Conservation (phyloP, 2,329 filamentous ascomycete genomes). For the Podosphaera xanthii region DNA sequence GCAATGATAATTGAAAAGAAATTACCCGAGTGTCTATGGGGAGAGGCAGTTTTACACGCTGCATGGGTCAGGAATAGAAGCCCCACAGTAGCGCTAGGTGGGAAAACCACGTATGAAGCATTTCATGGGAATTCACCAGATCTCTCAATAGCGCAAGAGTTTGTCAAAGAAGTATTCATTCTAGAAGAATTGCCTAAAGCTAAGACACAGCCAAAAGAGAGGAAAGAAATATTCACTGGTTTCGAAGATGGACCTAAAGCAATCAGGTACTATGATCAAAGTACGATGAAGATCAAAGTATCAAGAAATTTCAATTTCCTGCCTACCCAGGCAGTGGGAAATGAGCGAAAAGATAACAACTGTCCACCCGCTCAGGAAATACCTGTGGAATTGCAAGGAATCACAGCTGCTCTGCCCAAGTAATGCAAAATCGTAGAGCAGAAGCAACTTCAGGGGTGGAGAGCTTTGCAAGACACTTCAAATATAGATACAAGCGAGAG, state of each 20-base stretch:
- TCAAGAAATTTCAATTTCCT: neutral
- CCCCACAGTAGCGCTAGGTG: too few relatives aligned
- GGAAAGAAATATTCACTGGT: neutral
- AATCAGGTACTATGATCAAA: neutral
- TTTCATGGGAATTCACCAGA: too few relatives aligned
- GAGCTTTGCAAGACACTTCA: neutral
- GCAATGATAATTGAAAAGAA: neutral
- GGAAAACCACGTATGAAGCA: too few relatives aligned
- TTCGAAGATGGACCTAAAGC: neutral
- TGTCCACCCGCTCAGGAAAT: neutral
- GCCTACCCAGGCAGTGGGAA: neutral
- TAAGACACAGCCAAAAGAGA: neutral
- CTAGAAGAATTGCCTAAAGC: neutral
- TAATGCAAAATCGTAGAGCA: neutral
- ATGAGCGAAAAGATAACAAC: too few relatives aligned
- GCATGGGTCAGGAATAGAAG: neutral
- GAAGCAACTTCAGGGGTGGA: neutral
- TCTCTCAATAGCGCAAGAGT: too few relatives aligned
- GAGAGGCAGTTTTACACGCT: neutral
- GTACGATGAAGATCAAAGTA: neutral
- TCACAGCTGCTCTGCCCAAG: neutral
- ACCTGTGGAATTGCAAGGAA: neutral
- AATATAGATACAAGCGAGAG: neutral
- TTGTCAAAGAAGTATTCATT: neutral
- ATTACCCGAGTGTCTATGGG: neutral